phyloP scores from a whole-genome alignment of 352 stramenopile species.

The Phytophthora podocarpi region DNA sequence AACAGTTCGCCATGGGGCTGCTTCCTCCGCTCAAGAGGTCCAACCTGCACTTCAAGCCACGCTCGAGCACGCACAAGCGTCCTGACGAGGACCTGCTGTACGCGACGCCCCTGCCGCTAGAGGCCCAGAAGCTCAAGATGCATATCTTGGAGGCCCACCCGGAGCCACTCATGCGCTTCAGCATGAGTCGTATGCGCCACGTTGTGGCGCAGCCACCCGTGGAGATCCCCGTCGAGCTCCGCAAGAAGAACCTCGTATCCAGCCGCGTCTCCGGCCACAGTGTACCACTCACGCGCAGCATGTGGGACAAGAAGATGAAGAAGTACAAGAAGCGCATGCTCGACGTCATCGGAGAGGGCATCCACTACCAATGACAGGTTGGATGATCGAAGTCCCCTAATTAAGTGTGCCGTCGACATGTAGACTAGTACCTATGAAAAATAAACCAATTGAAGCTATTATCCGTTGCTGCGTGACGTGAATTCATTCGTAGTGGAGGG shows the following conservation, averaged over 20 bases:
- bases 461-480: not conserved
- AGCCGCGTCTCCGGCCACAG: conserved; percentile 57
- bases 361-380: conserved; percentile 36
- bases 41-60: conserved; percentile 23
- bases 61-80: conserved; percentile 11
- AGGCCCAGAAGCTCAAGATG: conserved; percentile 63
- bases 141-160: conserved; percentile 53
- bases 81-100: conserved; percentile 4
- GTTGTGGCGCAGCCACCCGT: conserved; percentile 52
- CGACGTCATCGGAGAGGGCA: conserved; percentile 54
- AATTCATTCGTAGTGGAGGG: too few relatives aligned
- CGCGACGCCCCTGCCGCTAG: conserved; percentile 31
- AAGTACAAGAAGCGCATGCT: conserved; percentile 38
- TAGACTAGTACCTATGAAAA: conserved; percentile 19
- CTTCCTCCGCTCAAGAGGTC: conserved; percentile 33
- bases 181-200: conserved; percentile 66
- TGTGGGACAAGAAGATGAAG: conserved; percentile 70
- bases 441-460: conserved; percentile 7
- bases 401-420: not conserved
- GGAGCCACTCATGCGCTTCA: conserved; percentile 60
- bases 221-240: conserved; percentile 49
- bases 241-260: conserved; percentile 36
- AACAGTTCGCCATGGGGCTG: conserved; percentile 18
- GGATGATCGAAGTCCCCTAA: not conserved
- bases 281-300: conserved; percentile 61